Evolutionary conservation across 2,329 filamentous ascomycete species (phyloP), one percentile per base, ranked within the genome.

Genomic region (Ophiobolus disseminans): DNA sequence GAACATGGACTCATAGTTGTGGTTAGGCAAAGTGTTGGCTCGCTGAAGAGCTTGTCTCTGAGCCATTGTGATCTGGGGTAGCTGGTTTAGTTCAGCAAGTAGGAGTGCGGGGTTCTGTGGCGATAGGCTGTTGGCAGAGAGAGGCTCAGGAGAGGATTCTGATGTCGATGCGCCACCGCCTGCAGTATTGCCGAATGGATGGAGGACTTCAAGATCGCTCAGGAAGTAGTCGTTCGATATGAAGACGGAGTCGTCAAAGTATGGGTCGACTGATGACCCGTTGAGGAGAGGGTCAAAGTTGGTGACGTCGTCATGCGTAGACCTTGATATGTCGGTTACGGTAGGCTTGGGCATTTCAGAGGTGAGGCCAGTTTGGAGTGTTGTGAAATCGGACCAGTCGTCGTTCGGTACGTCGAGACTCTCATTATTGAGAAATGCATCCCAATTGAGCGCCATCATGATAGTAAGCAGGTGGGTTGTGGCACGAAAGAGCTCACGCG

Each of bases 391-490:
- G 60, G 64, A 62, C 70, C 71, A 74, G 68, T 68, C 68, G 46
- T 73, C 69, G 63, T 68, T 60, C 49, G 68, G 64, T 58, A 71
- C 58, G 57, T 67, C 68, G 61, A 73, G 60, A 51, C 58, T 60
- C 48, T 73, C 70, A 56, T 68, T 60, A 60, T 62, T 62, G 58
- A 73, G 66, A 59, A 71, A 72, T 56, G 63, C 60, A 58, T 69
- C 65, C 71, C 71, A 74, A 65, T 74, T 69, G 66, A 72, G 63
- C 55, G 68, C 62, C 71, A 73, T 74, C 51, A 45, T 67, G 66
- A 60, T 42, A 37, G 63, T 62, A 53, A 48, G 59, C 54, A 55
- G 54, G 60, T 55, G 59, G 60, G 59, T 50, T 50, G 64, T 63
- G 50, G 54, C 52, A 63, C 58, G 49, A 58, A 57, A 59, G 54